A percentile compares a stretch with the other conserved stretches of the same genome.
Conservation (phyloP, 352 stramenopile species). For the Phytophthora hibernalis region DNA sequence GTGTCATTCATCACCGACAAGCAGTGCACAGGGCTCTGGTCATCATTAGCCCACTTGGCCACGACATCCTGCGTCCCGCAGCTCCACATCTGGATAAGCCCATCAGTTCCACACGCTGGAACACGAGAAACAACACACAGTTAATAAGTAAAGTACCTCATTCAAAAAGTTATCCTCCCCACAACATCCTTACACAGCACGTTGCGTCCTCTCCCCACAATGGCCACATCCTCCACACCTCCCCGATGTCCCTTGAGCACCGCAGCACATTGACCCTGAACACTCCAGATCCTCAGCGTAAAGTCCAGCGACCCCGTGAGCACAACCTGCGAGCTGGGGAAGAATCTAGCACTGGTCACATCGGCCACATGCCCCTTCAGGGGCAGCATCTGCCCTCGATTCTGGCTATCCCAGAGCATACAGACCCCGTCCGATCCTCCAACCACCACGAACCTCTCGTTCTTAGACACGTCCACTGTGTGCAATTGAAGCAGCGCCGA, state of each 20-base stretch:
- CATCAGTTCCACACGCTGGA: constrained; percentile 67
- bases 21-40: constrained; percentile 59
- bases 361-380: constrained; percentile 67
- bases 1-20: constrained; percentile 55
- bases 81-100: constrained; percentile 73
- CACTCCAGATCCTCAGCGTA: constrained; percentile 75
- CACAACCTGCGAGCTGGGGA: constrained; percentile 73
- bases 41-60: constrained; percentile 69
- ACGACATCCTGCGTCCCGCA: constrained; percentile 61
- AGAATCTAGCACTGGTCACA: constrained; percentile 67
- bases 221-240: constrained; percentile 62
- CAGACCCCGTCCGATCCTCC: constrained; percentile 65
- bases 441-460: constrained; percentile 61
- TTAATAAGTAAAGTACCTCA: not conserved
- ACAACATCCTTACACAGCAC: constrained; percentile 62
- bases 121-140: constrained; percentile 7
- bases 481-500: constrained; percentile 45
- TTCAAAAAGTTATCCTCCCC: constrained; percentile 9
- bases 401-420: constrained; percentile 51
- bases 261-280: constrained; percentile 56
- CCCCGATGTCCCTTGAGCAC: constrained; percentile 67
- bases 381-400: constrained; percentile 36
- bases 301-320: constrained; percentile 80
- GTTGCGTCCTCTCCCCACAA: constrained; percentile 72
- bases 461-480: constrained; percentile 52